A percentile compares a stretch with the other conserved stretches of the same genome.
These are phyloP conservation scores for Hordeum marinum DNA, from an alignment of 176 grass and related monocot species.

Conservation along the genomic window DNA sequence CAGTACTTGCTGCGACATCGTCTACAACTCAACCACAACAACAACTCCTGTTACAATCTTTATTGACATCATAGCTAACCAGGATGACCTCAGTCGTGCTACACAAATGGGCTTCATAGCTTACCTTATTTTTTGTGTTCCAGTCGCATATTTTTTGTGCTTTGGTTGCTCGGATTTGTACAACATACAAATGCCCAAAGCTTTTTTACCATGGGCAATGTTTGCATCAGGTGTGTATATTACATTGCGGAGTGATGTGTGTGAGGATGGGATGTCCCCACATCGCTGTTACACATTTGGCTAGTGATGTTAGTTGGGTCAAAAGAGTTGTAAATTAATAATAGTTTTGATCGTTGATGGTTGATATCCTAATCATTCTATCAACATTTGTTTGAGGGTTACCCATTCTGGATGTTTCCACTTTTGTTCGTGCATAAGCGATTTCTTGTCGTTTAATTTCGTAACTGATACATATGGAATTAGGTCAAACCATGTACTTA, in stretches of 20 bases:
- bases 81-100: constrained; percentile 7
- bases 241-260: constrained; percentile 13
- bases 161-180: constrained; percentile 18
- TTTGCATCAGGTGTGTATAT: constrained; percentile 39
- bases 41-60: constrained; percentile 50
- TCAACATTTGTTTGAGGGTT: neutral
- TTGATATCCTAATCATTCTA: neutral
- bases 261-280: constrained; percentile 10
- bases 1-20: constrained; percentile 67
- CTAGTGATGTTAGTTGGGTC: constrained; percentile 30
- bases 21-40: constrained; percentile 69
- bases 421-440: neutral
- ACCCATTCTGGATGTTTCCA: neutral
- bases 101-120: constrained; percentile 9
- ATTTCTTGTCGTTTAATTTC: neutral
- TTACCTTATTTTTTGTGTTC: constrained; percentile 5
- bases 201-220: constrained; percentile 34
- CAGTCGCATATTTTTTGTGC: constrained; percentile 3
- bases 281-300: neutral
- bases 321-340: constrained; percentile 35
- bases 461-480: too few species aligned
- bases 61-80: constrained; percentile 41
- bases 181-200: constrained; percentile 29
- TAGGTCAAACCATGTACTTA: too few species aligned
- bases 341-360: constrained; percentile 33